Percentiles rank a stretch among this genome's conserved stretches.
These are phyloP conservation scores for Blumeriella jaapii DNA, from an alignment of 2,329 filamentous ascomycete genomes.

Conservation along the genomic window DNA sequence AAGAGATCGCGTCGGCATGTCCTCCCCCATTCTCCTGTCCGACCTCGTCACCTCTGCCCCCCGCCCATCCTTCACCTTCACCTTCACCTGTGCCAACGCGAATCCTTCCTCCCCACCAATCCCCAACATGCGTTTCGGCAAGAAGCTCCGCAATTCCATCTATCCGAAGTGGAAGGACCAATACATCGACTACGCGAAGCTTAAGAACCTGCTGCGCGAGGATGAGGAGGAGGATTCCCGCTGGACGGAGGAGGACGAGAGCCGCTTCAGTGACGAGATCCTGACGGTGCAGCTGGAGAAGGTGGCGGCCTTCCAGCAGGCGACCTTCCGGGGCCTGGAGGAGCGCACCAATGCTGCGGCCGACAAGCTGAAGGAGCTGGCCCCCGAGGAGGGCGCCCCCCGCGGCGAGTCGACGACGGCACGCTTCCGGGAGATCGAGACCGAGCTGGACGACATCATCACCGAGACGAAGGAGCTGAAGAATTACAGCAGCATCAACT, in stretches of 20 bases:
- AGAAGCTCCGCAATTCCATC: slow-evolving; percentile 67
- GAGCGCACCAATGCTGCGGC: slow-evolving; percentile 43
- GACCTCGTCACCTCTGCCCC: neutral
- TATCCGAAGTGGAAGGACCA: slow-evolving; percentile 85
- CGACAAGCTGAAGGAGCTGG: slow-evolving; percentile 67
- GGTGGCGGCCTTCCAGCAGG: slow-evolving; percentile 78
- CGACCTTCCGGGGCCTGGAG: slow-evolving; percentile 52
- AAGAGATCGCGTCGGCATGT: too few relatives aligned
- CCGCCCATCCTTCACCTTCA: too few relatives aligned
- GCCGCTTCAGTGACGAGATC: slow-evolving; percentile 85
- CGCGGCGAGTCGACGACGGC: slow-evolving; percentile 38
- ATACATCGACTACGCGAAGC: slow-evolving; percentile 91
- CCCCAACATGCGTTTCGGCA: slow-evolving; percentile 76
- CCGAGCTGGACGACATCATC: slow-evolving; percentile 76
- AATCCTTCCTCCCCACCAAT: slow-evolving; percentile 2
- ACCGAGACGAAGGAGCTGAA: slow-evolving; percentile 88
- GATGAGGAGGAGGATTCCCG: slow-evolving; percentile 47
- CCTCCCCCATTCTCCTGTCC: neutral
- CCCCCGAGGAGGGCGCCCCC: slow-evolving; percentile 46
- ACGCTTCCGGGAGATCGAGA: slow-evolving; percentile 58
- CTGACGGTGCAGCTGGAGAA: slow-evolving; percentile 93
- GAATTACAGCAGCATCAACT: slow-evolving; percentile 92
- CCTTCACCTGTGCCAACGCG: too few relatives aligned
- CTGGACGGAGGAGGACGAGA: slow-evolving; percentile 94
- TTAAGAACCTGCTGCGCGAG: slow-evolving; percentile 82